Conservation (phyloP, 2,329 filamentous ascomycete genomes). For the Curvularia spicifera region DNA sequence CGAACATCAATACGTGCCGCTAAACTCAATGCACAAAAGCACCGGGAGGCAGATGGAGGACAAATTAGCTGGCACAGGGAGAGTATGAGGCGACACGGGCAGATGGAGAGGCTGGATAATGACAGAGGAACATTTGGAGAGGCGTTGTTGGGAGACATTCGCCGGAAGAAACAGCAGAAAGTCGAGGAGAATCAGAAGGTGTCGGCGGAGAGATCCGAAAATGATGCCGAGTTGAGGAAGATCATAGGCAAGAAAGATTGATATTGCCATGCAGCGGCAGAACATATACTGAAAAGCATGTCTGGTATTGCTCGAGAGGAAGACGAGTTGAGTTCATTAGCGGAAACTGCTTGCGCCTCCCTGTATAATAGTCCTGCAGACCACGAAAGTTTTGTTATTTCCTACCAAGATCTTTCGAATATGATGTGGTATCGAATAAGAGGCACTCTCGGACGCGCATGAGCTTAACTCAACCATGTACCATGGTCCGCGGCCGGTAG, state of each 20-base stretch:
- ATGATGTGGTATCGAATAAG: slow-evolving; percentile 1
- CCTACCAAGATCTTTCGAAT: neutral
- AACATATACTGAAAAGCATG: neutral
- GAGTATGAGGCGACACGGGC: slow-evolving; percentile 60
- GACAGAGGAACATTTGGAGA: slow-evolving; percentile 43
- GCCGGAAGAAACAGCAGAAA: slow-evolving; percentile 39
- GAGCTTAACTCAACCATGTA: slow-evolving; percentile 4
- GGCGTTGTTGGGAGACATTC: slow-evolving; percentile 42
- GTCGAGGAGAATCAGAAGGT: slow-evolving; percentile 34
- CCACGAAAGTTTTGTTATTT: neutral
- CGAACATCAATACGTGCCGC: slow-evolving; percentile 70
- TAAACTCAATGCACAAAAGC: slow-evolving; percentile 67
- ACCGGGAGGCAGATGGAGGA: slow-evolving; percentile 64
- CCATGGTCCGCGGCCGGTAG: slow-evolving; percentile 34
- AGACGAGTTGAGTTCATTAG: no score
- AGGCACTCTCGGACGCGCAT: neutral
- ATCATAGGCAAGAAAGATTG: slow-evolving; percentile 45
- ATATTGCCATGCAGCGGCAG: neutral
- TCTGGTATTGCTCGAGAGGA: neutral
- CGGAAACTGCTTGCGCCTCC: no score
- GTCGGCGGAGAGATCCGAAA: slow-evolving; percentile 41
- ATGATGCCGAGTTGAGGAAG: slow-evolving; percentile 49
- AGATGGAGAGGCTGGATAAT: slow-evolving; percentile 53
- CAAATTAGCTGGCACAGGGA: slow-evolving; percentile 63
- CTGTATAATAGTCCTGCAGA: no score